Base-by-base conservation (phyloP, 2,329 filamentous ascomycete genomes). In the Sporothrix sp. region DNA sequence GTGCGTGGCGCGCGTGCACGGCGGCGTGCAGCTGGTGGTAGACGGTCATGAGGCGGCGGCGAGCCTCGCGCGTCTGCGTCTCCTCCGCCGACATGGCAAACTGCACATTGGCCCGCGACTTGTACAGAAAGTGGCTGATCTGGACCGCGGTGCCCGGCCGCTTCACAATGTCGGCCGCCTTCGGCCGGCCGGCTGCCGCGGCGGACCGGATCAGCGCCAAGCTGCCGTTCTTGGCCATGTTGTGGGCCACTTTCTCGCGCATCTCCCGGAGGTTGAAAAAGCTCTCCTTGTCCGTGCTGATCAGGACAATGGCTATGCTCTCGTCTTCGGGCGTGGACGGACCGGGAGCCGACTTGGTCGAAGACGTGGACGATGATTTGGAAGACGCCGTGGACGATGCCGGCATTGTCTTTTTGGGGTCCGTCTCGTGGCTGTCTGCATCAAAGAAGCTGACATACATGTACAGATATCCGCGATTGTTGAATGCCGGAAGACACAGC, bases 391-490 rank as follows among this genome's bases (percentile, higher is more conserved):
- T n/a, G 4, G 40, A 10, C 11, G 39, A 8, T 5, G 28, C 20
- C 8, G 30, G n/a, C n/a, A n/a, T n/a, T n/a, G n/a, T 10, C 25
- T 16, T 43, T 30, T 32, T 47, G 0, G 44, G 44, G 18, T 33
- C 36, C 6, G 38, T 23, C 8, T 28, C 40, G 66, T 32, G 54
- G 66, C 70, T 71, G 21, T 73, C 66, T 38, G 35, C 38, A 20
- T 87, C 82, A 55, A 98, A 78, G 65, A 97, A 98, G 71, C 87
- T 95, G 63, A 98, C 93, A 62, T 97, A 98, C 89, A 98, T 97
- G 71, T 98, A 96, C 1, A 98, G 75, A 63, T 95, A 98, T 23
- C 93, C 94, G 47, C 83, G 86, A 65, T 88, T 97, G 69, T 98
- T 98, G 70, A 98, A 98, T 5, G 90, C 91, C 0, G 93, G 94